Evolutionary conservation across 108 stramenopile species (phyloP).

Genomic region (Cyclostephanos tholiformis): DNA sequence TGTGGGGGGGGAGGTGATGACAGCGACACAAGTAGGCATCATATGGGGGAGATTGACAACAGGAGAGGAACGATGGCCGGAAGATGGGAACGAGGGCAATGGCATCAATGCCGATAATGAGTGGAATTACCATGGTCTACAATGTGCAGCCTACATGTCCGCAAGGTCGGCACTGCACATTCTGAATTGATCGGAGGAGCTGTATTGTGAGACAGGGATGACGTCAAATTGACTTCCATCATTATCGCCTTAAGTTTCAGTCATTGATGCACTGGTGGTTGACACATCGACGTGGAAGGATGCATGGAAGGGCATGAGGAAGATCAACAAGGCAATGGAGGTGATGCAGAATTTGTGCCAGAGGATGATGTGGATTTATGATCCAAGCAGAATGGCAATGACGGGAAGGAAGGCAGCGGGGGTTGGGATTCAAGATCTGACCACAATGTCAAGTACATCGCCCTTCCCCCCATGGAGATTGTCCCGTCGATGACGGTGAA

Average conservation of each 20-base stretch:
- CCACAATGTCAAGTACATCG: constrained; percentile 1
- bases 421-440: neutral
- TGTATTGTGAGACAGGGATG: constrained; percentile 34
- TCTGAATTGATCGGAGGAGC: constrained; percentile 38
- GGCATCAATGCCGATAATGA: neutral
- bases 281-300: neutral
- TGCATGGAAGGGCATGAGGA: constrained; percentile 18
- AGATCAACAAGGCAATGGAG: constrained; percentile 36
- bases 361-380: constrained; percentile 24
- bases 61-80: neutral
- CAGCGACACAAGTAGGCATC: neutral
- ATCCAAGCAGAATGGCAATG: neutral
- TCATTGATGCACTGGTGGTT: constrained; percentile 39
- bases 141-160: constrained; percentile 27
- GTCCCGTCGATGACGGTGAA: constrained; percentile 16
- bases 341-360: constrained; percentile 22
- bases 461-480: constrained; percentile 15
- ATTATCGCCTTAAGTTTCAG: constrained; percentile 34
- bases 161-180: constrained; percentile 33
- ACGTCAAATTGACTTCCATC: constrained; percentile 15
- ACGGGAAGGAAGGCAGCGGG: neutral
- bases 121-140: neutral
- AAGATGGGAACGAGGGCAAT: neutral
- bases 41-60: neutral
- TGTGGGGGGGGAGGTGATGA: constrained; percentile 7